Percentiles rank a stretch among this genome's conserved stretches.
These are phyloP conservation scores for Aquanectria penicillioides DNA, from an alignment of 2,329 filamentous ascomycete genomes.

Conservation along the genomic window DNA sequence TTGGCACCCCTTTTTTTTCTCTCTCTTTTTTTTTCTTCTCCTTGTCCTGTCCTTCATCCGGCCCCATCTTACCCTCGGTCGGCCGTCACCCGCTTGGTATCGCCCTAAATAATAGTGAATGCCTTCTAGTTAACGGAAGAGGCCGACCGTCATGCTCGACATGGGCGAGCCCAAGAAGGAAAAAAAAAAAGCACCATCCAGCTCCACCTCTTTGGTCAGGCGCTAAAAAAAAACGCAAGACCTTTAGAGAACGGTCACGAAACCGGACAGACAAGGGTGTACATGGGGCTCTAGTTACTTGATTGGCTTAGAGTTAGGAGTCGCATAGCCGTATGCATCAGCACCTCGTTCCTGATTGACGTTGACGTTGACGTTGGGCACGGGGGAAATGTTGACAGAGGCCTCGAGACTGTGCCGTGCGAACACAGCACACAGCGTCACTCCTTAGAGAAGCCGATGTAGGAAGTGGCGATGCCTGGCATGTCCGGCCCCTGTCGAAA, in stretches of 20 bases:
- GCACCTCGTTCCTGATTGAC: too few species aligned
- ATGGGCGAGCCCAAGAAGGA: neutral
- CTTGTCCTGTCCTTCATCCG: too few species aligned
- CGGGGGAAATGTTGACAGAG: neutral
- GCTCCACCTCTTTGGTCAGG: neutral
- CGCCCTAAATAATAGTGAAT: neutral
- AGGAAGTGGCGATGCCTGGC: neutral
- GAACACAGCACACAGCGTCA: neutral
- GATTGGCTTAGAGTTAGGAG: too few species aligned
- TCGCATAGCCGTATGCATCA: too few species aligned
- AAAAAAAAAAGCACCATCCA: too few species aligned
- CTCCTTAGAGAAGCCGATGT: conserved; percentile 11
- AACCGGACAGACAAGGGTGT: neutral
- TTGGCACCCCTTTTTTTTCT: conserved; percentile 30
- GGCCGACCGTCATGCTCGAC: conserved; percentile 5
- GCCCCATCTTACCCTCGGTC: too few species aligned
- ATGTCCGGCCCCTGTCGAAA: conserved; percentile 14
- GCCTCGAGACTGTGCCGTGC: conserved; percentile 5
- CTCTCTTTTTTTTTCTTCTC: too few species aligned
- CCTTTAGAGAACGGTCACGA: neutral
- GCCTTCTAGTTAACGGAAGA: conserved; percentile 1
- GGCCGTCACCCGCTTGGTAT: conserved; percentile 5
- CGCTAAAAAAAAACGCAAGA: conserved; percentile 3
- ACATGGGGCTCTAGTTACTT: neutral
- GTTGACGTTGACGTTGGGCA: conserved; percentile 2